phyloP scores from a whole-genome alignment of 2,329 filamentous ascomycete species.

The Monosporascus ibericus region DNA sequence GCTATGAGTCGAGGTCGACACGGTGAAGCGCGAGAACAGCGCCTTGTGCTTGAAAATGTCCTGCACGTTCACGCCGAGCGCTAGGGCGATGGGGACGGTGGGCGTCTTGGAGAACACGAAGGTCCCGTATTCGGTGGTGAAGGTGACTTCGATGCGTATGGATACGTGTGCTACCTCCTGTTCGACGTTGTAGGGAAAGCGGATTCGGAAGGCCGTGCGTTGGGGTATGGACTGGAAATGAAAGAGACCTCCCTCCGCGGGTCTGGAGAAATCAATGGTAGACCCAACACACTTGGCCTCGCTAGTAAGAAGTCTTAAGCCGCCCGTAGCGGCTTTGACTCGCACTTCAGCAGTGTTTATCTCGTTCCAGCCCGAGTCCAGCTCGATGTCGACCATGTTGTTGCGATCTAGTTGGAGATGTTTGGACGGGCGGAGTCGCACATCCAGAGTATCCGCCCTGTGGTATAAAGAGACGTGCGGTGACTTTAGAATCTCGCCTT shows the following conservation, averaged over 20 bases:
- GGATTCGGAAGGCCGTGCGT: conserved; percentile 48
- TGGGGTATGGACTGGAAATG: conserved; percentile 40
- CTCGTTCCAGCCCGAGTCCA: conserved; percentile 70
- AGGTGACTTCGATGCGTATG: conserved; percentile 69
- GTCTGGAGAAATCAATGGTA: conserved; percentile 37
- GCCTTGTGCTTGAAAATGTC: conserved; percentile 83
- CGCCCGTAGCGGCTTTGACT: conserved; percentile 59
- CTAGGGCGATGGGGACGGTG: conserved; percentile 66
- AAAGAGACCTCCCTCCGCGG: conserved; percentile 48
- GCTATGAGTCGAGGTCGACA: conserved; percentile 70
- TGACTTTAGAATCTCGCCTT: conserved; percentile 47
- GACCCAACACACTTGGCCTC: conserved; percentile 47
- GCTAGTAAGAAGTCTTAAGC: conserved; percentile 55
- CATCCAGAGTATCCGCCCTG: conserved; percentile 60
- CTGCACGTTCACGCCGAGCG: conserved; percentile 91
- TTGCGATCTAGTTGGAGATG: conserved; percentile 74
- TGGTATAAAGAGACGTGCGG: conserved; percentile 70
- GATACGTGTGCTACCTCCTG: conserved; percentile 65
- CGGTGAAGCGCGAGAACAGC: conserved; percentile 84
- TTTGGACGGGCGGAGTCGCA: conserved; percentile 59
- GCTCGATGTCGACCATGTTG: conserved; percentile 67
- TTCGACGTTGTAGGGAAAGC: conserved; percentile 79
- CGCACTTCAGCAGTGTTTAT: conserved; percentile 53
- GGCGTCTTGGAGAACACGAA: conserved; percentile 59
- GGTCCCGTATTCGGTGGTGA: conserved; percentile 59